These are phyloP conservation scores for Ploettnerulaceae sp. DNA, from an alignment of 2,329 filamentous ascomycete species.

Conservation along the genomic window DNA sequence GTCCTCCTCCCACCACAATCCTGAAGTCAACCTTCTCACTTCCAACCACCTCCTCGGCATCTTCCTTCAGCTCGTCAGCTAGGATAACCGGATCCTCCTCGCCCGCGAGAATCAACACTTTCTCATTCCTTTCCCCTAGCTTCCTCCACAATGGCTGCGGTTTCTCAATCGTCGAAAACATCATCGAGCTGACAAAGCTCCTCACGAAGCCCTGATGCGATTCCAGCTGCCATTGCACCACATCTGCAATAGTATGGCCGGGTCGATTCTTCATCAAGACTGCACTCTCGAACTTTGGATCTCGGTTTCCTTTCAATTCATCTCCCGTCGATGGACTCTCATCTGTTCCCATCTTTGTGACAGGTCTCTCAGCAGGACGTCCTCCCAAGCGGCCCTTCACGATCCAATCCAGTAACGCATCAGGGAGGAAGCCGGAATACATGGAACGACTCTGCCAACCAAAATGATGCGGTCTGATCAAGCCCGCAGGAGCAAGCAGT, in stretches of 20 bases:
- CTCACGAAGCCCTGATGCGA: constrained; percentile 54
- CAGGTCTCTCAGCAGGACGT: neutral
- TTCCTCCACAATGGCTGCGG: constrained; percentile 48
- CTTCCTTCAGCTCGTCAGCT: constrained; percentile 36
- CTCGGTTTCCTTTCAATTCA: constrained; percentile 20
- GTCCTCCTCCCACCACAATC: constrained; percentile 46
- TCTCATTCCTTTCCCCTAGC: constrained; percentile 43
- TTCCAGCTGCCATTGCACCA: constrained; percentile 53
- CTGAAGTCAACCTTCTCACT: constrained; percentile 45
- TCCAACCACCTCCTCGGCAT: constrained; percentile 21
- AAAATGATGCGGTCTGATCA: constrained; percentile 57
- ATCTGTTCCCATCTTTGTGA: constrained; percentile 7
- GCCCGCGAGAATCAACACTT: constrained; percentile 45
- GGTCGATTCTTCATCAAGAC: constrained; percentile 20
- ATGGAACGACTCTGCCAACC: constrained; percentile 45
- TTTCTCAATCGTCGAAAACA: constrained; percentile 48
- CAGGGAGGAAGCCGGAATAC: constrained; percentile 52
- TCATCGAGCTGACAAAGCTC: constrained; percentile 55
- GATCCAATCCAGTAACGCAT: constrained; percentile 36
- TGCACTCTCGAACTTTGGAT: constrained; percentile 19
- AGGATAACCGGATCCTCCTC: constrained; percentile 49
- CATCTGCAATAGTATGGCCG: constrained; percentile 21
- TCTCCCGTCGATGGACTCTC: constrained; percentile 13
- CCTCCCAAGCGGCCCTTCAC: constrained; percentile 12
- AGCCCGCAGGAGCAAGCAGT: constrained; percentile 72